Conservation (phyloP, 2,329 filamentous ascomycete species). For the Scedosporium dehoogii region DNA sequence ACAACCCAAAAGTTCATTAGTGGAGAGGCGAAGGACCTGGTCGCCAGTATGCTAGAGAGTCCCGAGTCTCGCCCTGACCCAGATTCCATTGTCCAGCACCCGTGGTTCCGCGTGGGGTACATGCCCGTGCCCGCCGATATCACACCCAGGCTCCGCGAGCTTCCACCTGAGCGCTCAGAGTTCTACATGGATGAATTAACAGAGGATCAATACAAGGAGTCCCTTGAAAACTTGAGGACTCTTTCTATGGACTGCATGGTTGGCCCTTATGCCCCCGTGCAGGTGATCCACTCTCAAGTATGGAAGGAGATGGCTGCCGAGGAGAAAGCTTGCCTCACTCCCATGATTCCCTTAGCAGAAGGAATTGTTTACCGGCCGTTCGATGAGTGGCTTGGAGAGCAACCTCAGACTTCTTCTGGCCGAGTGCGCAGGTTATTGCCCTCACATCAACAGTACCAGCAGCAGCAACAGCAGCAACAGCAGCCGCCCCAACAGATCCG, state of each 20-base stretch:
- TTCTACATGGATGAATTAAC: conserved; percentile 44
- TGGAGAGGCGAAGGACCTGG: conserved; percentile 66
- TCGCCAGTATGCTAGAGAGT: conserved; percentile 65
- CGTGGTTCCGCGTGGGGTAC: conserved; percentile 69
- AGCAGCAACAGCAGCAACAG: background rate
- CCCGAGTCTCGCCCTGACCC: conserved; percentile 66
- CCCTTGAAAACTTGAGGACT: conserved; percentile 42
- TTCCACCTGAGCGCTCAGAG: conserved; percentile 42
- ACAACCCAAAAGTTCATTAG: conserved; percentile 61
- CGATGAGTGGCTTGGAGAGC: conserved; percentile 49
- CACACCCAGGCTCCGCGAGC: conserved; percentile 45
- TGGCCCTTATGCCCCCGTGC: conserved; percentile 40
- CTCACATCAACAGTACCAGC: background rate
- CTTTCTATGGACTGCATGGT: conserved; percentile 50
- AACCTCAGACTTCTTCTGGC: conserved; percentile 14
- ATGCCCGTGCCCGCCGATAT: conserved; percentile 56
- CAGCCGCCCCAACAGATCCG: background rate
- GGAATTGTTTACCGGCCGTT: conserved; percentile 56
- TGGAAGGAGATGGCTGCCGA: conserved; percentile 61
- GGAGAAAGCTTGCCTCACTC: conserved; percentile 55
- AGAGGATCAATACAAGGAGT: conserved; percentile 32
- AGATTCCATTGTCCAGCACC: conserved; percentile 68
- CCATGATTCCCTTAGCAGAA: conserved; percentile 50
- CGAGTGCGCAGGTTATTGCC: background rate
- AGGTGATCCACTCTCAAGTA: conserved; percentile 42